Base-by-base conservation (phyloP, 2,329 filamentous ascomycete genomes). In the Alternaria sp. region DNA sequence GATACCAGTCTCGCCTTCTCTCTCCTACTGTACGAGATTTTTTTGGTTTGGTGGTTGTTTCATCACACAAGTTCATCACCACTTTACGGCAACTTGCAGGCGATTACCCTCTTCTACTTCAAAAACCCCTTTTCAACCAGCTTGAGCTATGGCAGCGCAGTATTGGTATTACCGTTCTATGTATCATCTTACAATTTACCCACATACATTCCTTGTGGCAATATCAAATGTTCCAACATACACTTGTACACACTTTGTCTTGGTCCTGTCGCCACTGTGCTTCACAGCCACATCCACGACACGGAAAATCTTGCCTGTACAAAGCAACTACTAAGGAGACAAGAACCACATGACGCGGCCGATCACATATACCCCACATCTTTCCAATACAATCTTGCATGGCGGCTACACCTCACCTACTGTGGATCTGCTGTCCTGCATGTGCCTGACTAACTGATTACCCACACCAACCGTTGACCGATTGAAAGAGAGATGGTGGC, bases 91-190 rank as follows among this genome's bases (percentile, higher is more conserved):
- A 51, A 30, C 45, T 22, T 20, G 52, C 55, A 56, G 48, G 49
- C 59, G 56, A 58, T 51, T 54, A 49, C 34, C 48, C 32, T 25
- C 46, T 54, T 46, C 54, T 7, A 53, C 49, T 45, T 20, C 18
- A 9, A 50, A 22, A 20, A 30, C 34, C 18, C 25, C 22, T 46
- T 57, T 52, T 14, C 30, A 36, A 55, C 55, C 46, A 34, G 45
- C 18, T 50, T n/a, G 34, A 43, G 8, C 22, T 34, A 43, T 46
- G 28, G n/a, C 38, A 43, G 45, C 48, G 43, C 65, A 62, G 64
- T 68, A 66, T 64, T 67, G 63, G 66, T 71, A 74, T 50, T 76
- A 76, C 73, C 73, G 66, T 76, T 77, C 75, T 57, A 50, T 77
- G 74, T 76, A 77, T 65, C 69, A 49, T 71, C 68, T 66, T 27